These are phyloP conservation scores for Copromyces sp. DNA, from an alignment of 495 filamentous ascomycete genomes.

Conservation along the genomic window DNA sequence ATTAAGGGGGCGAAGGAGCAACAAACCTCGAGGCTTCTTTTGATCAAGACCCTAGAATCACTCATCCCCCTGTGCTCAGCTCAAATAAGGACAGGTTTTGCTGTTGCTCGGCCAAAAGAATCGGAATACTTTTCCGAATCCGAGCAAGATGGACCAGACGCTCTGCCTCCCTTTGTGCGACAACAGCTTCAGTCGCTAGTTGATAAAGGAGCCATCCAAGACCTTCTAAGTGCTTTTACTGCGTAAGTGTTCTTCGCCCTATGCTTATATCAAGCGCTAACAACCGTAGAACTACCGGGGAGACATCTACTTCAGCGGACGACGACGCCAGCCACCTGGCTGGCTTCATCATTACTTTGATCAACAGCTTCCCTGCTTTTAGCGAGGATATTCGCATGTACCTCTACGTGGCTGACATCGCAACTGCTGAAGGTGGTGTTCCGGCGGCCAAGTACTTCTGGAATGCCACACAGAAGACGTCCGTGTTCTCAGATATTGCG, in stretches of 20 bases:
- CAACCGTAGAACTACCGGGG: conserved; percentile 17
- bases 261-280: conserved; percentile 14
- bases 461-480: conserved; percentile 58
- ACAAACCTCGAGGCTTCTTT: conserved; percentile 5
- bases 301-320: conserved; percentile 21
- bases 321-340: conserved; percentile 67
- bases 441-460: conserved; percentile 87
- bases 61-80: conserved; percentile 17
- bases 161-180: conserved; percentile 23
- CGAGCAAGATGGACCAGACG: conserved; percentile 4
- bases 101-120: background rate
- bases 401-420: conserved; percentile 72
- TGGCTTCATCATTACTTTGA: conserved; percentile 74
- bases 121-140: conserved; percentile 1
- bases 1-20: conserved; percentile 45
- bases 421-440: conserved; percentile 34
- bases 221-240: conserved; percentile 28
- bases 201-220: conserved; percentile 30
- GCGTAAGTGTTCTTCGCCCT: conserved; percentile 17
- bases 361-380: conserved; percentile 74
- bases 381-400: conserved; percentile 94
- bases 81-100: conserved; percentile 15
- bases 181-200: conserved; percentile 25
- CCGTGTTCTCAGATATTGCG: conserved; percentile 54
- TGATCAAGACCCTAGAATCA: conserved; percentile 15